Evolutionary conservation across 1,284 basidiomycete species (phyloP), one percentile per base, ranked within the genome.

Genomic region (Pseudozyma thailandica): DNA sequence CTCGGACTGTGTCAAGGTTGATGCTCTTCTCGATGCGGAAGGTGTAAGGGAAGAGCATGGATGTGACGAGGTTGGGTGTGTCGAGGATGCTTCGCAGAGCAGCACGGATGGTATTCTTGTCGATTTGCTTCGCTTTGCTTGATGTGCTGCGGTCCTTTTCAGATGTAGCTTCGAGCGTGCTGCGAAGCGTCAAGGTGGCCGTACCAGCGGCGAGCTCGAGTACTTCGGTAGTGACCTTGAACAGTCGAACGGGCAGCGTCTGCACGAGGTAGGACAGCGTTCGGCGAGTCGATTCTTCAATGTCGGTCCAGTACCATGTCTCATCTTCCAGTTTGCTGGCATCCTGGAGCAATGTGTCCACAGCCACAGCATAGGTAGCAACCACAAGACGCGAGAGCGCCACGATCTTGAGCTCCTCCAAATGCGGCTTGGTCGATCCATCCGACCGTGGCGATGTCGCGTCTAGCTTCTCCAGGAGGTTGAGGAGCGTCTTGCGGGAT

Each of bases 291-390:
- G 71, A 70, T 39, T 76, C 73, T 44, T 75, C 75, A 31, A 78
- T 70, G 8, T 75, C 64, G 18, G 72, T 74, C 77, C 77, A 78
- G 33, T 70, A 72, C 72, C 74, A 78, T 6, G 72, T 72, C 38
- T 72, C 65, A 26, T 73, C 59, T n/a, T 73, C 64, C 13, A 77
- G 49, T 38, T 55, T 62, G 49, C 65, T 51, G 3, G 75, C 77
- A 48, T 77, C 72, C 27, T 68, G 60, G 1, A 78, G 56, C 4
- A 78, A 45, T 0, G 59, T 52, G 20, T 75, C 70, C 37, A 78
- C 55, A 16, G 72, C 71, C 9, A 70, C 50, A 8, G 72, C 69
- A 35, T 75, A 77, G 0, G 74, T 59, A 0, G 75, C 71, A 6
- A 56, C 58, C 9, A 75, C 57, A n/a, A 78, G 61, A 16, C 72